A percentile compares a stretch with the other conserved stretches of the same genome.
Conservation (phyloP, 257 asterid genomes). For the Perilla frutescens region DNA sequence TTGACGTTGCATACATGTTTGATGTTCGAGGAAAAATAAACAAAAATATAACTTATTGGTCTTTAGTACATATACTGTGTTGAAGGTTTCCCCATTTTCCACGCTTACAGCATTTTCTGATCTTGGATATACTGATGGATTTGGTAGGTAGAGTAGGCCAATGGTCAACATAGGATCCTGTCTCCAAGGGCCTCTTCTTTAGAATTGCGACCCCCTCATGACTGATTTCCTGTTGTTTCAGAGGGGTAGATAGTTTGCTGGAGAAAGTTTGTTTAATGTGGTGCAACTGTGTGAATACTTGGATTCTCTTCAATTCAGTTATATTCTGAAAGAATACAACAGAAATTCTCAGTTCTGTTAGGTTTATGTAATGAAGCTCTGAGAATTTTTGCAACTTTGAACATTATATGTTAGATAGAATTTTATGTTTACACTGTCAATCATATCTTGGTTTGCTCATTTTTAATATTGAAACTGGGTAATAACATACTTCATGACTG, state of each 20-base stretch:
- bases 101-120: too few species aligned
- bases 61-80: not conserved
- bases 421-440: not conserved
- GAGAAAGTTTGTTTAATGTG: not conserved
- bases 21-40: not conserved
- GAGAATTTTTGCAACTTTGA: not conserved
- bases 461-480: not conserved
- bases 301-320: not conserved
- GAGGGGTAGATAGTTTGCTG: not conserved
- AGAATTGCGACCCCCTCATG: too few species aligned
- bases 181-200: too few species aligned
- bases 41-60: not conserved
- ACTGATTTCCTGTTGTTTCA: too few species aligned
- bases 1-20: not conserved
- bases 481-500: not conserved
- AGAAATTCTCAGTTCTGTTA: not conserved
- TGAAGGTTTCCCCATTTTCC: too few species aligned
- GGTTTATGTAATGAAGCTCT: slow-evolving; percentile 17
- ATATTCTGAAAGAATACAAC: not conserved
- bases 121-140: too few species aligned
- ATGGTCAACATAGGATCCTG: too few species aligned
- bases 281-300: not conserved
- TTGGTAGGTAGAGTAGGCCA: too few species aligned
- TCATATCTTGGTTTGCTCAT: not conserved
- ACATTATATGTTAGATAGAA: not conserved